Conservation (phyloP, 2,329 filamentous ascomycete species). For the Exophiala spinifera region DNA sequence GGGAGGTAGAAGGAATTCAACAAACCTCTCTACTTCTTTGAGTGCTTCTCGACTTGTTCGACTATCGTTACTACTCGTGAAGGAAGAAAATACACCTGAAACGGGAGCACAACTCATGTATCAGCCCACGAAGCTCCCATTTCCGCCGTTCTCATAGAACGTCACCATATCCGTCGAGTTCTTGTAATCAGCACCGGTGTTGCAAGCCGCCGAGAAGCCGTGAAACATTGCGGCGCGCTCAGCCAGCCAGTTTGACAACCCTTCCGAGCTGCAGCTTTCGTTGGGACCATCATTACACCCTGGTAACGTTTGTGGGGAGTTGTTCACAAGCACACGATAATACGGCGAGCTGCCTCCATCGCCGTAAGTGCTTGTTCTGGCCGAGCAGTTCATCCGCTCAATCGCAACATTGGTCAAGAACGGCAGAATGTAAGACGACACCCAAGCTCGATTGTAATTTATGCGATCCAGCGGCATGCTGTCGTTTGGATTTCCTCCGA, state of each 20-base stretch:
- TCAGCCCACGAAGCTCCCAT: conserved; percentile 18
- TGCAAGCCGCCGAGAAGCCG: conserved; percentile 16
- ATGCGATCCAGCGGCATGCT: conserved; percentile 63
- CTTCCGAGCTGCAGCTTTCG: conserved; percentile 46
- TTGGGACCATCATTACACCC: conserved; percentile 51
- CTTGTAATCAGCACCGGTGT: conserved; percentile 11
- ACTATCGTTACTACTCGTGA: too few relatives aligned
- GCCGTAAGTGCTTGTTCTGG: conserved; percentile 52
- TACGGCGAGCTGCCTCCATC: conserved; percentile 46
- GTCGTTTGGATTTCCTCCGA: conserved; percentile 54
- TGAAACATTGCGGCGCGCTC: conserved; percentile 17
- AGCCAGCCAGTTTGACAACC: conserved; percentile 12
- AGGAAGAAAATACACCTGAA: background rate
- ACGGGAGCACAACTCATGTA: background rate
- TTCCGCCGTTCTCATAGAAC: conserved; percentile 13
- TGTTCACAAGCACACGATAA: conserved; percentile 52
- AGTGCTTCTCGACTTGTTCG: too few relatives aligned
- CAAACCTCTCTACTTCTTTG: too few relatives aligned
- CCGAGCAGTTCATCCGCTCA: conserved; percentile 60
- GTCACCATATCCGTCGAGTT: conserved; percentile 20
- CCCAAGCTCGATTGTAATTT: conserved; percentile 63
- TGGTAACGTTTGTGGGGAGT: conserved; percentile 48
- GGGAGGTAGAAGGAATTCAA: too few relatives aligned
- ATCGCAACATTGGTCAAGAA: conserved; percentile 66
- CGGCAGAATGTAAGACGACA: conserved; percentile 60